Conservation (phyloP, 2,329 filamentous ascomycete species). For the Claviceps maximensis region DNA sequence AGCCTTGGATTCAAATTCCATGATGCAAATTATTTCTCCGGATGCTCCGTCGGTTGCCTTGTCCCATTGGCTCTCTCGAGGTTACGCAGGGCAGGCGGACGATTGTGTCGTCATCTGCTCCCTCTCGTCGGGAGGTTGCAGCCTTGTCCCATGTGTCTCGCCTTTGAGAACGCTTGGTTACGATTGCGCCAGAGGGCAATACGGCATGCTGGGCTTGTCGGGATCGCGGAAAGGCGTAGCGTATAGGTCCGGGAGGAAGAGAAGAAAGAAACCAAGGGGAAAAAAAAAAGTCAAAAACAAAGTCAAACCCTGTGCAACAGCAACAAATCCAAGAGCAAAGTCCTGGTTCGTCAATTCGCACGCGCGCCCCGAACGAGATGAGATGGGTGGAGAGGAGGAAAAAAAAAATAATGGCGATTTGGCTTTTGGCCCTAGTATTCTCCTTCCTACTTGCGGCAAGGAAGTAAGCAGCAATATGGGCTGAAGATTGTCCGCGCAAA, state of each 20-base stretch:
- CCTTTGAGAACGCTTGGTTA: neutral
- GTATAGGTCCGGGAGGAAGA: neutral
- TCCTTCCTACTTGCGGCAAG: too few relatives aligned
- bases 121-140: constrained; percentile 16
- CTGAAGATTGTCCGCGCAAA: too few relatives aligned
- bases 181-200: constrained; percentile 1
- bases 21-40: constrained; percentile 14
- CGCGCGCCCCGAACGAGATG: neutral
- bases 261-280: neutral
- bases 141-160: constrained; percentile 6
- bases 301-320: neutral
- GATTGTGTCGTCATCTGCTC: constrained; percentile 18
- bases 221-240: neutral
- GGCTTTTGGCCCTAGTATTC: too few relatives aligned
- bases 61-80: constrained; percentile 17
- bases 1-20: constrained; percentile 18
- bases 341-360: neutral
- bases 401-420: neutral
- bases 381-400: neutral
- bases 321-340: neutral
- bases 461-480: too few relatives aligned
- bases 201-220: constrained; percentile 5
- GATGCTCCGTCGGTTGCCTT: constrained; percentile 14
- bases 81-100: constrained; percentile 19
- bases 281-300: neutral